Conservation (phyloP, 768 basidiomycete species). For the Inosperma sp. region DNA sequence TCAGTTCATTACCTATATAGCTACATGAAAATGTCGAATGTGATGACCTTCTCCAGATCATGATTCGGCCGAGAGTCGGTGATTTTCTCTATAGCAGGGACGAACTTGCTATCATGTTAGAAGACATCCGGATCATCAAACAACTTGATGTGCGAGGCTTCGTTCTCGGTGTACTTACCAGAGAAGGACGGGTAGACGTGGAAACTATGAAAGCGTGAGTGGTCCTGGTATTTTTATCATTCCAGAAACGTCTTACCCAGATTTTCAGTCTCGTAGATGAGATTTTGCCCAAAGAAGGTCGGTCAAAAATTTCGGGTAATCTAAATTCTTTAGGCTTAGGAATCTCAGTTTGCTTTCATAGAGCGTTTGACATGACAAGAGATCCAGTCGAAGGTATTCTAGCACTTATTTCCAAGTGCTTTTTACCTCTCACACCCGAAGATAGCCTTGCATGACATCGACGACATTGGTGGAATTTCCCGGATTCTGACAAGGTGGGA, state of each 20-base stretch:
- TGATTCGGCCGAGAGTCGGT: conserved; percentile 76
- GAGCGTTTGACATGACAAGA: conserved; percentile 71
- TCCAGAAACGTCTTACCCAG: background rate
- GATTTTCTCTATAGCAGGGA: conserved; percentile 69
- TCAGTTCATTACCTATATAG: no score
- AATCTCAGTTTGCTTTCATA: conserved; percentile 65
- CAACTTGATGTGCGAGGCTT: conserved; percentile 53
- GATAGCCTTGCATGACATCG: conserved; percentile 46
- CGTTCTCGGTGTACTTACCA: conserved; percentile 59
- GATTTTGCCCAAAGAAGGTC: conserved; percentile 61
- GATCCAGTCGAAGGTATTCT: conserved; percentile 50
- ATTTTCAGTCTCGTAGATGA: conserved; percentile 48
- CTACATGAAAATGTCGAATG: no score
- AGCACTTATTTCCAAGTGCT: background rate
- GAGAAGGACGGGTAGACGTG: conserved; percentile 56
- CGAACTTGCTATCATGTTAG: conserved; percentile 70
- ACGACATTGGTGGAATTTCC: conserved; percentile 58
- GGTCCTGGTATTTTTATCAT: background rate
- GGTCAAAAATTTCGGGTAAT: conserved; percentile 7
- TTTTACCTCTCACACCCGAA: conserved; percentile 1
- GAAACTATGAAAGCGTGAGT: conserved; percentile 51
- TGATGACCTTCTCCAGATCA: conserved; percentile 42
- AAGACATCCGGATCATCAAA: conserved; percentile 65
- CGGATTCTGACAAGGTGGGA: conserved; percentile 73
- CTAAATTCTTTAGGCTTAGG: background rate